Evolutionary conservation across 2,329 filamentous ascomycete genomes (phyloP).

Genomic region (Colletotrichum theobromicola): DNA sequence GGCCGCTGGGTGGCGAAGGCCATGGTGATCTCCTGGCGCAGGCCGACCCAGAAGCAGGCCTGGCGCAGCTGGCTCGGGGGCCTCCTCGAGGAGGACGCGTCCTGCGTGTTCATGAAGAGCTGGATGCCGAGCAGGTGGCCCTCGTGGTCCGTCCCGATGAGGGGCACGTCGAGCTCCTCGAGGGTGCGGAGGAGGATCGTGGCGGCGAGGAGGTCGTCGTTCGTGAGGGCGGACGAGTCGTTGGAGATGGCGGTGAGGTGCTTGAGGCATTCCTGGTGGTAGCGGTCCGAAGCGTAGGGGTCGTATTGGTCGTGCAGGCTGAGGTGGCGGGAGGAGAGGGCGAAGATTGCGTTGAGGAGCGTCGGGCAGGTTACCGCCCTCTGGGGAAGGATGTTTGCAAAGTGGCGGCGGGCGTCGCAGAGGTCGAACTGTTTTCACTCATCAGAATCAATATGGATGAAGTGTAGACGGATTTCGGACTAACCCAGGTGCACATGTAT

Average conservation of each 20-base stretch:
- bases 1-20: conserved; percentile 53
- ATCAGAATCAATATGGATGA: neutral
- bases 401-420: conserved; percentile 37
- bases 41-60: conserved; percentile 62
- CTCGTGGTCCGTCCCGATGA: conserved; percentile 48
- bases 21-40: conserved; percentile 65
- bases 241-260: conserved; percentile 43
- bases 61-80: conserved; percentile 50
- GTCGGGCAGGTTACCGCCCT: conserved; percentile 53
- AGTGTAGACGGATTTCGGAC: neutral
- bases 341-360: conserved; percentile 58
- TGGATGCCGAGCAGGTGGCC: conserved; percentile 51
- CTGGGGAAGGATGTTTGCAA: conserved; percentile 56
- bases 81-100: conserved; percentile 32
- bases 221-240: conserved; percentile 38
- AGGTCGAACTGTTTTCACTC: conserved; percentile 1
- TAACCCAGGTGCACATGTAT: conserved; percentile 32
- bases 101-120: conserved; percentile 47
- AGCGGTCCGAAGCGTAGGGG: conserved; percentile 53
- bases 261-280: conserved; percentile 55
- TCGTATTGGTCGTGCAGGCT: conserved; percentile 48
- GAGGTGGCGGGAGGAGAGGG: conserved; percentile 58
- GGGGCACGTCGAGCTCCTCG: conserved; percentile 51
- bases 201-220: conserved; percentile 60
- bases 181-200: conserved; percentile 61